Base-by-base conservation (phyloP, 345 rosid species). In the Eucalyptus dawsonii region DNA sequence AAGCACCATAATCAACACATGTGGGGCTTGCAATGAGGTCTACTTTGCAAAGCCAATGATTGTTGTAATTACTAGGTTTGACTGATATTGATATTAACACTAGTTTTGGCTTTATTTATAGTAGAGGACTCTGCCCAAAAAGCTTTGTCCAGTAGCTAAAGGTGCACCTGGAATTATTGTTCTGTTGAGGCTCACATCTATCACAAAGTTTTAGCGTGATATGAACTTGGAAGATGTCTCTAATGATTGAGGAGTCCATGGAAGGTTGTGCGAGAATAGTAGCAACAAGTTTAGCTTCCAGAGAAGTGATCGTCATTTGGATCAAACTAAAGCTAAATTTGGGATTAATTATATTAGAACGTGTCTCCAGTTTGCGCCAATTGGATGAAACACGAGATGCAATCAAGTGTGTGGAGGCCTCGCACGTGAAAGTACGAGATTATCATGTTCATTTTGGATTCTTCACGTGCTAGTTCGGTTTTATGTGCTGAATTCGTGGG, bases 1-100 rank as follows among this genome's bases (percentile, higher is more conserved):
- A 65, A 65, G 9, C 17, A 65, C 76, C 76, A 14, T 65, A n/a
- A 65, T 72, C 14, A 6, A 72, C 45, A 10, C 45, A 0, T 9
- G 10, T 1, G 11, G 14, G 12, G 14, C 5, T 37, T 2, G 3
- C 3, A 19, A 13, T 6, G 44, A 19, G 81, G 25, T 6, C 10
- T 65, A 15, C 21, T 65, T 65, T 65, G 76, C 31, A 37, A 22
- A 19, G 45, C 81, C 14, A 72, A 10, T 0, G 14, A 21, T 72
- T 3, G 8, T 37, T 19, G 25, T 19, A 72, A 3, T 6, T 37
- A 4, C 7, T 17, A 69, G 31, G 11, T 69, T 34, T 19, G 44
- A 34, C 13, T 6, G 2, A 22, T 72, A 2, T 19, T 6, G 4
- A 34, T 69, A 17, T 69, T 69, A 34, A 69, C 24, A 34, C 80